These are phyloP conservation scores for Neotropicomus parvogracilis DNA, from an alignment of 1,284 basidiomycete species.

Conservation along the genomic window DNA sequence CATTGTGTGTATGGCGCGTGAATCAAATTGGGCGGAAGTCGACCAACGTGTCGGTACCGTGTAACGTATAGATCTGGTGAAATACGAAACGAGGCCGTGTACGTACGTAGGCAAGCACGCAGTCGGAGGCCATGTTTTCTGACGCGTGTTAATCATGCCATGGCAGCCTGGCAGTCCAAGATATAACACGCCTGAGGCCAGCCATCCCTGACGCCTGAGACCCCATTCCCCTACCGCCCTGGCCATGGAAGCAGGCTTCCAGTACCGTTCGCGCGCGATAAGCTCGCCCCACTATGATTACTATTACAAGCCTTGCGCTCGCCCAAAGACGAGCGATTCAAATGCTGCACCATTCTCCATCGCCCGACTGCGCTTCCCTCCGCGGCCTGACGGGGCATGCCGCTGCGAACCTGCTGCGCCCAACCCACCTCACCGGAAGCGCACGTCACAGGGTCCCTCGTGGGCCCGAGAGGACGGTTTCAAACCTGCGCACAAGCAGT, in stretches of 20 bases:
- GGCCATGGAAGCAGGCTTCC: constrained; percentile 31
- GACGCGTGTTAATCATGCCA: constrained; percentile 34
- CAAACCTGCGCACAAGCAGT: constrained; percentile 43
- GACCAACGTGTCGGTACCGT: constrained; percentile 32
- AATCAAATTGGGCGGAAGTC: constrained; percentile 14
- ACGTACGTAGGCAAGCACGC: constrained; percentile 31
- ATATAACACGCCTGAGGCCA: constrained; percentile 26
- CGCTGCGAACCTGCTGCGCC: constrained; percentile 21
- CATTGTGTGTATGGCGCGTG: constrained; percentile 9
- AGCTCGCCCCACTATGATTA: constrained; percentile 20
- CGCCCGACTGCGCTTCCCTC: constrained; percentile 24
- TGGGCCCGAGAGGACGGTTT: constrained; percentile 53
- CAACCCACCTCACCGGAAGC: constrained; percentile 36
- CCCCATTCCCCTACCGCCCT: constrained; percentile 12
- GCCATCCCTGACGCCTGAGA: constrained; percentile 17
- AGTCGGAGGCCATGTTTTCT: constrained; percentile 19
- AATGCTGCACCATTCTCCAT: constrained; percentile 12
- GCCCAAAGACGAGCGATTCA: constrained; percentile 27
- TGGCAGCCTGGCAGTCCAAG: constrained; percentile 27
- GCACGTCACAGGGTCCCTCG: constrained; percentile 46
- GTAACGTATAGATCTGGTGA: constrained; percentile 7
- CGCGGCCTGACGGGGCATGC: constrained; percentile 21
- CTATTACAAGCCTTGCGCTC: constrained; percentile 15
- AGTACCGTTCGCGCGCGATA: constrained; percentile 26
- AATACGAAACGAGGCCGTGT: constrained; percentile 29